Evolutionary conservation across 441 rosid genomes (phyloP).

Genomic region (Flueggea neowawraea): DNA sequence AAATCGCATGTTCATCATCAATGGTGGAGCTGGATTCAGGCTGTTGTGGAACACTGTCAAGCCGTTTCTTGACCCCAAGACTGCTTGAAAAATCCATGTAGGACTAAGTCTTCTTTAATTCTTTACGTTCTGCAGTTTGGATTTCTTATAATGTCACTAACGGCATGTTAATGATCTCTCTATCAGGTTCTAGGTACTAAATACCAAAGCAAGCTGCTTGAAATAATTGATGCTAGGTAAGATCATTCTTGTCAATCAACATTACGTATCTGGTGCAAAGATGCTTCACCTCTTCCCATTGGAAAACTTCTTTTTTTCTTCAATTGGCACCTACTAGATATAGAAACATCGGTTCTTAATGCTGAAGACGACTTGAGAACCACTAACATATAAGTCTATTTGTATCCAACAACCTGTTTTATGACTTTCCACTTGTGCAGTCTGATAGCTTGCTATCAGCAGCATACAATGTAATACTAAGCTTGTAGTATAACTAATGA

Average conservation of each 20-base stretch:
- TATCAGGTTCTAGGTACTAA: constrained; percentile 78
- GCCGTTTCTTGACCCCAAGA: constrained; percentile 86
- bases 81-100: constrained; percentile 83
- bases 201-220: constrained; percentile 84
- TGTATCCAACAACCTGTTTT: too few relatives aligned
- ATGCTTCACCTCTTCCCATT: background rate
- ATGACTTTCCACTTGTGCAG: too few relatives aligned
- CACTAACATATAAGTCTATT: too few relatives aligned
- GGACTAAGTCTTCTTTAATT: constrained; percentile 9
- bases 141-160: constrained; percentile 12
- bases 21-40: constrained; percentile 88
- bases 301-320: background rate
- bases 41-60: constrained; percentile 87
- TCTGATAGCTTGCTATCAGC: too few relatives aligned
- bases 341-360: too few relatives aligned
- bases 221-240: constrained; percentile 71
- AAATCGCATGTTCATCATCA: constrained; percentile 88
- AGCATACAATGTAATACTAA: too few relatives aligned
- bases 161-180: constrained; percentile 13
- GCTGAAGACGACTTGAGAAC: too few relatives aligned
- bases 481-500: too few relatives aligned
- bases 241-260: constrained; percentile 7
- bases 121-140: background rate
- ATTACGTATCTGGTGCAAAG: background rate
- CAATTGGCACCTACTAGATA: background rate